Base-by-base conservation (phyloP, 2,329 filamentous ascomycete species). In the Pseudogymnoascus sp. region DNA sequence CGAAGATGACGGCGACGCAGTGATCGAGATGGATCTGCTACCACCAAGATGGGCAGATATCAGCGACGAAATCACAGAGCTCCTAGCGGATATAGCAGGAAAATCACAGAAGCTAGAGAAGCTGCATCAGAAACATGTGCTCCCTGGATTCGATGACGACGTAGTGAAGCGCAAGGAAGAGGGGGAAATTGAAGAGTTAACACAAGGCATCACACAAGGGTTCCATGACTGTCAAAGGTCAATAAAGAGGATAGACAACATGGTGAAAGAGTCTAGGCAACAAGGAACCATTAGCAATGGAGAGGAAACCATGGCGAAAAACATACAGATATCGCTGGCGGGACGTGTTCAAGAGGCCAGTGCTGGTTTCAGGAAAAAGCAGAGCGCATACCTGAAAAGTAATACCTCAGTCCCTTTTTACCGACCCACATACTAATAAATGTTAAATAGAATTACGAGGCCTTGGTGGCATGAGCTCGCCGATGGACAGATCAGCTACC, bases 1-100 rank as follows among this genome's bases (percentile, higher is more conserved):
- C 73, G 85, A 82, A 59, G 89, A 95, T 74, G 90, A 96, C 76
- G 92, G 92, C 72, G 93, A 97, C 75, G 89, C 90, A 18, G 86
- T 99, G 62, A 97, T 99, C 70, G 94, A 99, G 79, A 97, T 99
- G 94, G 93, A 97, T 75, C 79, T 96, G 39, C 81, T 99, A 15
- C 94, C 94, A 25, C 94, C 94, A 60, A 87, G 94, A 64, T 99
- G 94, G 94, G 89, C 93, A 63, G 94, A 99, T 72, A 82, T 96
- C 63, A 92, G 92, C 70, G 94, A 97, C 73, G 92, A 97, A 73
- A 91, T 99, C 64, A 87, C 88, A 31, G 91, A 97, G 63, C 78
- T 90, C 42, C 83, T 99, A 8, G 82, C 84, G 64, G 85, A 89
- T 63, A 90, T 97, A 67, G 88, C 90, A 60, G 86, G 85, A 64